A percentile compares a stretch with the other conserved stretches of the same genome.
Evolutionary conservation across 2,329 filamentous ascomycete genomes (phyloP).

Genomic region (Beauveria varroae): DNA sequence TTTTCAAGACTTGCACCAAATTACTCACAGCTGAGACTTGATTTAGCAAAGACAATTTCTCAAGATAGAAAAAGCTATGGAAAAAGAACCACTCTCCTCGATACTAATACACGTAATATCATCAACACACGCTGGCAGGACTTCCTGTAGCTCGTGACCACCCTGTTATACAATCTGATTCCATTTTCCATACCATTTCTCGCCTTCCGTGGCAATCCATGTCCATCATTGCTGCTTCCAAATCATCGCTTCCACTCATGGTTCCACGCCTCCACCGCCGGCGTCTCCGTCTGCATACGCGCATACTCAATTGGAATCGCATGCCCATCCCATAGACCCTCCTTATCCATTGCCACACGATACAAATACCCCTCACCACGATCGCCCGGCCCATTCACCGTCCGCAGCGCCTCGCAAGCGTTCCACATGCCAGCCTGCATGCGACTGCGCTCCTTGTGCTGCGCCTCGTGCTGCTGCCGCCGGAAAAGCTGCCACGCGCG

Average conservation of each 20-base stretch:
- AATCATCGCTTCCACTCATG: slow-evolving; percentile 71
- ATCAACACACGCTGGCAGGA: background rate
- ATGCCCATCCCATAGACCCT: slow-evolving; percentile 64
- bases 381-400: slow-evolving; percentile 43
- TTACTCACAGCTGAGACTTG: too few relatives aligned
- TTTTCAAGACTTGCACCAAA: too few relatives aligned
- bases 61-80: background rate
- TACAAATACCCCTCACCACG: slow-evolving; percentile 67
- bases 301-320: slow-evolving; percentile 90
- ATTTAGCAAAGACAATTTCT: too few relatives aligned
- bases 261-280: slow-evolving; percentile 77
- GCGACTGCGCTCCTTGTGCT: slow-evolving; percentile 65
- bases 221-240: background rate
- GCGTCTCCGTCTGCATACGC: slow-evolving; percentile 75
- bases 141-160: background rate
- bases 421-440: slow-evolving; percentile 74
- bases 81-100: too few relatives aligned
- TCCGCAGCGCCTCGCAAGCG: slow-evolving; percentile 78
- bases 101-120: background rate
- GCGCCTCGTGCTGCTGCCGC: slow-evolving; percentile 55
- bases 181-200: background rate
- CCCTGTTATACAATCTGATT: background rate
- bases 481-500: slow-evolving; percentile 84
- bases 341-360: slow-evolving; percentile 84
- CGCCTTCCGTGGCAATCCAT: background rate